Base-by-base conservation (phyloP, 1,139 yeast species). In the Diutina scorzettiae region DNA sequence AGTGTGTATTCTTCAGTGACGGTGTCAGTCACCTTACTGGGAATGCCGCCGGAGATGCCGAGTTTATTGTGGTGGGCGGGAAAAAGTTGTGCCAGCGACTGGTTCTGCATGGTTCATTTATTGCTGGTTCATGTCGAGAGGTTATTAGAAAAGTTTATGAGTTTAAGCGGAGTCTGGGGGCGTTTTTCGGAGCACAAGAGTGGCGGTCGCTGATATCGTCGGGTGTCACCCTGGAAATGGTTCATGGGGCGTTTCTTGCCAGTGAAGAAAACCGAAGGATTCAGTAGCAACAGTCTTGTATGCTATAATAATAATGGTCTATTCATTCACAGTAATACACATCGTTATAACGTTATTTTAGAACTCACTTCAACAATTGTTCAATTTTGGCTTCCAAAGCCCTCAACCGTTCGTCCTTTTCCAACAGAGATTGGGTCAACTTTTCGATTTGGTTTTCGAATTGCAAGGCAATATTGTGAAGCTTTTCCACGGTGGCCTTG, bases 21-120 rank as follows among this genome's bases (percentile, higher is more conserved):
- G 91, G 93, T 47, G 39, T 28, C 3, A 77, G 71, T 41, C 54
- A 57, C 18, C 62, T 81, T 29, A 60, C 55, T 33, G 87, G 82
- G 37, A 28, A 20, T 6, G 28, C 27, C 19, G 17, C 16, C 5
- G 48, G 59, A n/a, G 60, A 78, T 2, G 29, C 16, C 17, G 73
- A 76, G 47, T 78, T 87, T 52, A 77, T 83, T 4, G 52, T 87
- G 28, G 65, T 86, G 47, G 95, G 89, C 28, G 96, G 96, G 42
- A 64, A 83, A 58, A 73, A 74, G 36, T 66, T 86, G 46, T 73
- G 83, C 52, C 96, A 87, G 62, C 74, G 77, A 16, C 71, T 82
- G 43, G 83, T 84, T 32, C 95, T 87, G 57, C 83, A 86, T 55
- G 96, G 96, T 11, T 95, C 96, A 17, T 86, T 85, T 57, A 94